Conservation (phyloP, 2,329 filamentous ascomycete genomes). For the Byssoonygena ceratinophila region DNA sequence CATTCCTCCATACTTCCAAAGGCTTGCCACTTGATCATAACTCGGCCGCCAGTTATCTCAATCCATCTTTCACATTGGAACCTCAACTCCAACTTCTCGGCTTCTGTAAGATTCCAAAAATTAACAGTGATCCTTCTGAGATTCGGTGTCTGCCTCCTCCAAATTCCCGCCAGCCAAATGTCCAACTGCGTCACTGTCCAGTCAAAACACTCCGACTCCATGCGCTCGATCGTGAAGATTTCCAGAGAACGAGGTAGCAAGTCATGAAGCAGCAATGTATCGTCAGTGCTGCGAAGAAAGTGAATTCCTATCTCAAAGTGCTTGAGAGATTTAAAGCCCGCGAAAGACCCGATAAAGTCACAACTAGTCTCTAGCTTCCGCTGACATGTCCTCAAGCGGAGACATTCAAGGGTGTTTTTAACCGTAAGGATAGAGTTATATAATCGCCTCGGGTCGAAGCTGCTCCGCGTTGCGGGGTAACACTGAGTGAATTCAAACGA, state of each 20-base stretch:
- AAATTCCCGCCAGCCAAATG: background rate
- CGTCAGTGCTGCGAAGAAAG: background rate
- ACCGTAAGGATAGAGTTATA: background rate
- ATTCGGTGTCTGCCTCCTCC: background rate
- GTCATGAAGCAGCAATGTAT: background rate
- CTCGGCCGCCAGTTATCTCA: background rate
- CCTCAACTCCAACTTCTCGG: background rate
- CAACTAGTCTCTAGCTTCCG: background rate
- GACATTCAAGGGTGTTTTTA: background rate
- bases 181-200: background rate
- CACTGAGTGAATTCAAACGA: constrained; percentile 10
- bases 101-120: background rate
- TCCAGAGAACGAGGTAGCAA: constrained; percentile 3
- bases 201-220: background rate
- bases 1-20: no score
- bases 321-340: background rate
- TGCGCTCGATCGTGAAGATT: background rate
- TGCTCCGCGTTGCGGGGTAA: background rate
- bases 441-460: constrained; percentile 3
- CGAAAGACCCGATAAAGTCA: constrained; percentile 5
- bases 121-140: background rate
- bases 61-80: background rate
- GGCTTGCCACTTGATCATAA: background rate
- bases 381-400: background rate
- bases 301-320: background rate